phyloP scores from a whole-genome alignment of 2,329 filamentous ascomycete genomes.

The Fusarium torulosum region DNA sequence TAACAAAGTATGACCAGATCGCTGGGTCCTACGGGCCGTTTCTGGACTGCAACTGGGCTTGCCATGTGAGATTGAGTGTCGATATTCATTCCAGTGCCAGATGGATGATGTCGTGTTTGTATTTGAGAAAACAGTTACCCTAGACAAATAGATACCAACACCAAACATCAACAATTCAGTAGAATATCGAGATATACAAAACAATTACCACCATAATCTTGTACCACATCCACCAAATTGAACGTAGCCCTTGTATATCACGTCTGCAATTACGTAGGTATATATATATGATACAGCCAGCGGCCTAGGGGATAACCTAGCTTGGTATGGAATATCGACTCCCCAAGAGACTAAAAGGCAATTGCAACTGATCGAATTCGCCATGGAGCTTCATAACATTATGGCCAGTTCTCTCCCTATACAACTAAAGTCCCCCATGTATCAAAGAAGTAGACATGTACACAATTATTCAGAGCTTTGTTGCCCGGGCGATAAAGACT shows the following conservation, averaged over 20 bases:
- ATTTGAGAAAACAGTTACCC: neutral
- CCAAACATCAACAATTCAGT: neutral
- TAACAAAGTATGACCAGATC: conserved; percentile 1
- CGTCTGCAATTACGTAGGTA: neutral
- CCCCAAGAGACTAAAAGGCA: neutral
- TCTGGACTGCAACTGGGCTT: conserved; percentile 14
- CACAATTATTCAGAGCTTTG: conserved; percentile 49
- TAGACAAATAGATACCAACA: neutral
- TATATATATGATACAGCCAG: neutral
- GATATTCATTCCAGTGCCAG: conserved; percentile 30
- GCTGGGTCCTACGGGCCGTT: conserved; percentile 2
- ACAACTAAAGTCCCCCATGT: neutral
- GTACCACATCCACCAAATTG: neutral
- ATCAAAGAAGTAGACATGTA: neutral
- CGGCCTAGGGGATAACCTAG: neutral
- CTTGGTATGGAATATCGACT: neutral
- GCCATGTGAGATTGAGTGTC: conserved; percentile 9
- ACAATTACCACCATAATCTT: neutral
- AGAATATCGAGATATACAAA: neutral
- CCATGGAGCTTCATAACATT: neutral
- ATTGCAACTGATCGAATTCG: neutral
- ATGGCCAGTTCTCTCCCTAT: neutral
- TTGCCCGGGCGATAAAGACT: conserved; percentile 63
- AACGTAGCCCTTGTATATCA: neutral
- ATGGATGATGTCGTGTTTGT: neutral